Conservation (phyloP, 331 rosid genomes). For the Dryas integrifolia region DNA sequence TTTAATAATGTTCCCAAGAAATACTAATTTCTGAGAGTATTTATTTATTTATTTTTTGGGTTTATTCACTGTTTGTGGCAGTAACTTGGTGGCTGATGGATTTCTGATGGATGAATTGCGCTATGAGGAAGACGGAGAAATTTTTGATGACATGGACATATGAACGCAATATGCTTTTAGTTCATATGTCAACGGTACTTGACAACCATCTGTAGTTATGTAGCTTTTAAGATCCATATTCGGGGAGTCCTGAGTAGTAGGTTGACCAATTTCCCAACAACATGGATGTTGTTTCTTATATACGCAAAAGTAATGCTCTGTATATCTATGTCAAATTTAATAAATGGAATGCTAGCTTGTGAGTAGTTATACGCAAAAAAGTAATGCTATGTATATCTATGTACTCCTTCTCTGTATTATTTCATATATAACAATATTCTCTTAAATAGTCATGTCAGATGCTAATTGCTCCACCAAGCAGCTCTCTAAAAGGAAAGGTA, state of each 20-base stretch:
- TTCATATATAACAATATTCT: too few relatives aligned
- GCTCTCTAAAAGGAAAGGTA: too few relatives aligned
- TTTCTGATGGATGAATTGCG: conserved; percentile 44
- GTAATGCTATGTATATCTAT: too few relatives aligned
- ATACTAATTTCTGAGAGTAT: not conserved
- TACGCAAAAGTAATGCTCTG: not conserved
- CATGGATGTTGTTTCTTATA: not conserved
- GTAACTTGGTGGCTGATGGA: conserved; percentile 73
- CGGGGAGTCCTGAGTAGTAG: conserved; percentile 19
- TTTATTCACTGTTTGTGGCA: conserved; percentile 34
- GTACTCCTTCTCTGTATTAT: too few relatives aligned
- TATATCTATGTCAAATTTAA: conserved; percentile 12
- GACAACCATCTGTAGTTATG: conserved; percentile 32
- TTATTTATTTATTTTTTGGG: conserved; percentile 4
- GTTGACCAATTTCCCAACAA: conserved; percentile 3
- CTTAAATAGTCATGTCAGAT: too few relatives aligned
- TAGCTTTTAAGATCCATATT: conserved; percentile 25
- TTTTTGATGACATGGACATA: conserved; percentile 86
- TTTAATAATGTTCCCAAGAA: conserved; percentile 2
- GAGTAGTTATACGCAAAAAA: not conserved
- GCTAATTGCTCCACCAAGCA: too few relatives aligned
- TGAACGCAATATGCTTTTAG: conserved; percentile 35
- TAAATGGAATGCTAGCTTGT: not conserved
- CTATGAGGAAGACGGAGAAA: conserved; percentile 66
- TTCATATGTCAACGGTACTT: conserved; percentile 24